These are phyloP conservation scores for Escovopsis sp. DNA, from an alignment of 2,329 filamentous ascomycete genomes.

Conservation along the genomic window DNA sequence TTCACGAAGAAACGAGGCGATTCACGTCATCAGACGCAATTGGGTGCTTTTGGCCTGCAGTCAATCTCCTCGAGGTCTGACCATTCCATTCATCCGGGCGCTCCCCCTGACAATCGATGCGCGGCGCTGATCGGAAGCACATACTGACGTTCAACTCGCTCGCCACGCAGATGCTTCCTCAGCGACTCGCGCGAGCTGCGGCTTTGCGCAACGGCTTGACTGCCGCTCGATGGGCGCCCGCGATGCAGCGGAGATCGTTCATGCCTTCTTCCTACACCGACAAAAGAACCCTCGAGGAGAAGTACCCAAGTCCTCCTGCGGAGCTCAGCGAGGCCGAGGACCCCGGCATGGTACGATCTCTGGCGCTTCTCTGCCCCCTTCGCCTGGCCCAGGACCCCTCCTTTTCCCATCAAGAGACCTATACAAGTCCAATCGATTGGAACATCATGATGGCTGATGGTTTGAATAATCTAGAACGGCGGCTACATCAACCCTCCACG, in stretches of 20 bases:
- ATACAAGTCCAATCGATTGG: constrained; percentile 1
- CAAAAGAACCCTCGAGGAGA: constrained; percentile 31
- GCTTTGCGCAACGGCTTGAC: constrained; percentile 28
- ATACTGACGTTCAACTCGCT: constrained; percentile 4
- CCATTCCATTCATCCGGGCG: background rate
- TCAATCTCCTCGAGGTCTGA: constrained; percentile 19
- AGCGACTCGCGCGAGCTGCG: constrained; percentile 39
- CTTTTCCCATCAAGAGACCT: too few species aligned
- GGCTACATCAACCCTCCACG: constrained; percentile 66
- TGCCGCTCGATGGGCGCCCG: constrained; percentile 32
- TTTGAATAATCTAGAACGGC: constrained; percentile 49
- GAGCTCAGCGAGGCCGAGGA: constrained; percentile 43
- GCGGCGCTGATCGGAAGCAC: constrained; percentile 7
- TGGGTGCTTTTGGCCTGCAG: constrained; percentile 17
- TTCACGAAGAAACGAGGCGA: constrained; percentile 14
- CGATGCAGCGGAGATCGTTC: constrained; percentile 42
- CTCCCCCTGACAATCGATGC: background rate
- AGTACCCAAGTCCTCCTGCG: constrained; percentile 33
- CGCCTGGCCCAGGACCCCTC: too few species aligned
- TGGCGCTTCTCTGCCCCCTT: background rate
- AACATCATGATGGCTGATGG: constrained; percentile 9
- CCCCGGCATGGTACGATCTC: constrained; percentile 44
- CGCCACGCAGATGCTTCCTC: constrained; percentile 40
- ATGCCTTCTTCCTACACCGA: constrained; percentile 34
- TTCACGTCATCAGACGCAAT: constrained; percentile 20